Base-by-base conservation (phyloP, 805 yeast genomes). In the Suhomyces pyralidae region DNA sequence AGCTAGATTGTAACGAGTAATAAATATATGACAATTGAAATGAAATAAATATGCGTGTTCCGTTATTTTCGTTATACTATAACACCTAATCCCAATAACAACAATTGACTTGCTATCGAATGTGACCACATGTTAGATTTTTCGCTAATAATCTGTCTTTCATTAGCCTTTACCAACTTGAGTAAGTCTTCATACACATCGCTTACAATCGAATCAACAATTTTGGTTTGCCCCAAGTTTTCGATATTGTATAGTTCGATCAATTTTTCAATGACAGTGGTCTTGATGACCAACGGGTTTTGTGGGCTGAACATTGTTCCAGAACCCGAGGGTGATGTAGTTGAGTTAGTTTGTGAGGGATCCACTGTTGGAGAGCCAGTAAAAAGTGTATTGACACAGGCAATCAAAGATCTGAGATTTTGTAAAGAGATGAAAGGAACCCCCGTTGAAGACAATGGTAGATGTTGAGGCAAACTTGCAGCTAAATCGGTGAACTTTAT, bases 401-500 rank as follows among this genome's bases (percentile, higher is more conserved):
- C 71, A 9, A 87, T 77, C 46, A 88, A 69, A 0, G 88, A 82
- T 56, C 83, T 77, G 59, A 87, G 67, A 59, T 85, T 85, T 15
- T 82, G 81, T 48, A 82, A 65, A 0, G 85, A 75, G 6, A 86
- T 69, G 51, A 84, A 84, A 14, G 85, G 82, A 30, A 80, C 75
- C 0, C 80, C 78, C 1, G 80, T 77, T 0, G 79, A 62, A 5
- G 70, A 61, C 5, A 88, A 79, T 2, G 73, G 74, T 3, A 90
- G 81, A 42, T 78, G 63, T 26, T 67, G 61, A 0, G 79, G 90
- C 44, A 79, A 65, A 4, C 73, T 70, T 0, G 89, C 90, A 56
- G 77, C 82, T 53, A 86, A 66, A 57, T 87, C 87, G 53, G 74
- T 76, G 61, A 88, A 84, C 52, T 81, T 82, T 25, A 88, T 76